Evolutionary conservation across 768 basidiomycete species (phyloP).

Genomic region (Tulasnella sp.): DNA sequence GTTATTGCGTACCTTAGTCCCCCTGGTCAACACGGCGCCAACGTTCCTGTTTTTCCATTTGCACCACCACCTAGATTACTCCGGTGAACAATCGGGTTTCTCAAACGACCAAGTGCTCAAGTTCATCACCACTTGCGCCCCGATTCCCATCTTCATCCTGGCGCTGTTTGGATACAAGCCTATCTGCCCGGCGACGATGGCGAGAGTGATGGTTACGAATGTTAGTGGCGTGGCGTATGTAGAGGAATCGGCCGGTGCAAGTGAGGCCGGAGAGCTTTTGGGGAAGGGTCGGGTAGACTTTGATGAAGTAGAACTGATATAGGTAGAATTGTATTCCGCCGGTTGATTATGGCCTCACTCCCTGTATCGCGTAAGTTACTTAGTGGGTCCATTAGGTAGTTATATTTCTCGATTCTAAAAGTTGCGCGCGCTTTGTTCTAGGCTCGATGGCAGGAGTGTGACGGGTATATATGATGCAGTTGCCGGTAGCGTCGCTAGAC

Average conservation of each 20-base stretch:
- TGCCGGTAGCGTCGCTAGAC: too few species aligned
- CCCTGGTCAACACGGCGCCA: neutral
- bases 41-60: neutral
- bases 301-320: neutral
- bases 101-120: constrained; percentile 26
- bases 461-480: too few species aligned
- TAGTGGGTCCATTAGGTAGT: neutral
- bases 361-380: neutral
- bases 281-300: constrained; percentile 9
- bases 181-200: constrained; percentile 33
- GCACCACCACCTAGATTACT: neutral
- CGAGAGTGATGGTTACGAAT: constrained; percentile 27
- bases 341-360: too few species aligned
- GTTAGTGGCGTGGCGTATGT: constrained; percentile 10
- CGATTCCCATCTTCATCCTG: constrained; percentile 36
- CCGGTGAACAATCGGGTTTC: neutral
- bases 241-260: neutral
- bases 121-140: constrained; percentile 32
- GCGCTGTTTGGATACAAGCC: constrained; percentile 38
- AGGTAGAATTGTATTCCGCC: too few species aligned
- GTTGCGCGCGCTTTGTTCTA: too few species aligned
- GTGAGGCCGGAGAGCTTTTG: neutral
- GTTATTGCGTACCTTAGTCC: neutral
- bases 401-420: neutral
- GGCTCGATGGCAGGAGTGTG: too few species aligned